Evolutionary conservation across 192 early-diverging fungal species (phyloP).

Genomic region (Umbelopsis isabellina): DNA sequence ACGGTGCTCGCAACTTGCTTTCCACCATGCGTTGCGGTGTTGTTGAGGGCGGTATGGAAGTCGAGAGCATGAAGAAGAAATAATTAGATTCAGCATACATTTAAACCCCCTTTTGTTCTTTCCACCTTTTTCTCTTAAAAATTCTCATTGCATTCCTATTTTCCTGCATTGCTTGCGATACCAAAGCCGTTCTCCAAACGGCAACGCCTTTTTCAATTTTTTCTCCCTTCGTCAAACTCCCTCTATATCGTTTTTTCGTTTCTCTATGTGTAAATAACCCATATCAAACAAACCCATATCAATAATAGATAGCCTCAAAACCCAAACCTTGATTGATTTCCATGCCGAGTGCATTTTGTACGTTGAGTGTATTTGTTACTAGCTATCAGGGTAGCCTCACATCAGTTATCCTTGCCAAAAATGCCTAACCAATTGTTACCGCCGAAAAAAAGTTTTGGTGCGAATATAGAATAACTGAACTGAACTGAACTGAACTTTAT

Average conservation of each 20-base stretch:
- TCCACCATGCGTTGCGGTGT: conserved; percentile 72
- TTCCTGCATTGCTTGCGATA: conserved; percentile 2
- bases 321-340: no score
- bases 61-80: conserved; percentile 33
- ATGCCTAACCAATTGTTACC: no score
- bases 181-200: background rate
- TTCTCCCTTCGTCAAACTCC: background rate
- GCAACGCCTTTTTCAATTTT: background rate
- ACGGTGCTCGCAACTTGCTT: conserved; percentile 85
- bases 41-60: conserved; percentile 52
- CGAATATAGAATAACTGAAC: no score
- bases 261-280: conserved; percentile 21
- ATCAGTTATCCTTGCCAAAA: no score
- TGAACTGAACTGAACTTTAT: no score
- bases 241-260: background rate
- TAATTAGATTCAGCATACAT: background rate
- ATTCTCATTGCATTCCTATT: background rate
- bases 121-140: background rate
- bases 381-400: no score
- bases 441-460: no score
- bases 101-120: background rate
- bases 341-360: no score
- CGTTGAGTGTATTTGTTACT: no score
- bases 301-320: conserved; percentile 5
- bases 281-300: no score